Percentiles rank a stretch among this genome's conserved stretches.
Evolutionary conservation across 2,329 filamentous ascomycete species (phyloP).

Genomic region (Venturia effusa): DNA sequence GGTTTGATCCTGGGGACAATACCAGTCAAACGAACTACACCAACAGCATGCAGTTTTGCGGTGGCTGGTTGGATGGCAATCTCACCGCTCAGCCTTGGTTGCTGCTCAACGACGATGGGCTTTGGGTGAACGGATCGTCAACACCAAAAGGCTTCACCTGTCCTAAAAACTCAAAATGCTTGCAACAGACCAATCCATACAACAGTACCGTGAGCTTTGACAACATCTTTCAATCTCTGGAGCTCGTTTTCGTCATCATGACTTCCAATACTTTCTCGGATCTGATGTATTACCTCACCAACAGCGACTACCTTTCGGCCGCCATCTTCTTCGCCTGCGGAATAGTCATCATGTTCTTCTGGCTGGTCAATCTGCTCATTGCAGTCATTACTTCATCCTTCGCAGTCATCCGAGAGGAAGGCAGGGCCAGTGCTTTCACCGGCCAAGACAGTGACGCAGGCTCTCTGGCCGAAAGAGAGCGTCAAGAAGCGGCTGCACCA

Average conservation of each 20-base stretch:
- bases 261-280: constrained; percentile 95
- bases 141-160: constrained; percentile 79
- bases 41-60: constrained; percentile 62
- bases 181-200: constrained; percentile 68
- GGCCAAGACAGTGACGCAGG: constrained; percentile 51
- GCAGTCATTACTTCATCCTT: constrained; percentile 98
- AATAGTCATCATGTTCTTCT: constrained; percentile 88
- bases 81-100: constrained; percentile 58
- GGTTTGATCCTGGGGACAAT: constrained; percentile 40
- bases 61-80: constrained; percentile 56
- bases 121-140: constrained; percentile 32
- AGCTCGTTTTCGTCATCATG: constrained; percentile 97
- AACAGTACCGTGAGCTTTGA: constrained; percentile 88
- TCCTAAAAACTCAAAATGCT: constrained; percentile 69
- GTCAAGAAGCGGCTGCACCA: neutral
- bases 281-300: constrained; percentile 83
- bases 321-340: constrained; percentile 63
- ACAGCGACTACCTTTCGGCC: constrained; percentile 81
- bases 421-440: constrained; percentile 86
- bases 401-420: constrained; percentile 95
- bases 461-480: constrained; percentile 24
- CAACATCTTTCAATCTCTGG: constrained; percentile 82
- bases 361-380: constrained; percentile 89
- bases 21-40: constrained; percentile 42
- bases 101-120: constrained; percentile 32